Evolutionary conservation across 1,139 yeast genomes (phyloP), one percentile per base, ranked within the genome.

Genomic region (Spathaspora sp.): DNA sequence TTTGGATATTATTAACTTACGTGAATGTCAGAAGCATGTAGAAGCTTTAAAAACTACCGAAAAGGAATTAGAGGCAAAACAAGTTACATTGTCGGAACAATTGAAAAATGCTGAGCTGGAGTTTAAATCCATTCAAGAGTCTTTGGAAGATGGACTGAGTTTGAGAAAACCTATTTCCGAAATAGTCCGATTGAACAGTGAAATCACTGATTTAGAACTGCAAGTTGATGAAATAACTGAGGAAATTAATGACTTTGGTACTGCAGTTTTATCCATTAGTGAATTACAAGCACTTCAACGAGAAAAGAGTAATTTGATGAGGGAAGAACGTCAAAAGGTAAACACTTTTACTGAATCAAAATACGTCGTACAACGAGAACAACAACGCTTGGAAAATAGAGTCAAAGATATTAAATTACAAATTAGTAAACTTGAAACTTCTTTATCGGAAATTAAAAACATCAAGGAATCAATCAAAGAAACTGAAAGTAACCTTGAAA

Each of bases 401-500:
- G 66, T 86, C 7, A 82, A 84, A 51, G 90, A 86, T 54, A 76
- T 77, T 48, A 76, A 74, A 52, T 64, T 84, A 23, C 63, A 63
- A 3, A 77, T 89, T 8, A 78, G 82, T 52, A 78, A 79, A 47
- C 64, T 84, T 43, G 87, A 84, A 53, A 72, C 68, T 42, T 63
- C 78, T 1, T 62, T 80, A 13, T 60, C 76, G 39, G 83, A 82
- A 41, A 51, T 61, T 4, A 64, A 56, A 31, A 65, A 54, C 41
- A 46, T 54, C 18, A 57, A 56, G 41, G 49, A 43, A 8, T 48
- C 55, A 9, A 53, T 64, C 0, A 40, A 46, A 15, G 69, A 64
- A 18, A 48, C 54, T 23, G 57, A 65, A 39, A 49, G 41, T 4
- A 48, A 53, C 10, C 44, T 56, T 7, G 44, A 34, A 17, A 53